These are phyloP conservation scores for Aureobasidium sp. DNA, from an alignment of 2,329 filamentous ascomycete species.

Conservation along the genomic window DNA sequence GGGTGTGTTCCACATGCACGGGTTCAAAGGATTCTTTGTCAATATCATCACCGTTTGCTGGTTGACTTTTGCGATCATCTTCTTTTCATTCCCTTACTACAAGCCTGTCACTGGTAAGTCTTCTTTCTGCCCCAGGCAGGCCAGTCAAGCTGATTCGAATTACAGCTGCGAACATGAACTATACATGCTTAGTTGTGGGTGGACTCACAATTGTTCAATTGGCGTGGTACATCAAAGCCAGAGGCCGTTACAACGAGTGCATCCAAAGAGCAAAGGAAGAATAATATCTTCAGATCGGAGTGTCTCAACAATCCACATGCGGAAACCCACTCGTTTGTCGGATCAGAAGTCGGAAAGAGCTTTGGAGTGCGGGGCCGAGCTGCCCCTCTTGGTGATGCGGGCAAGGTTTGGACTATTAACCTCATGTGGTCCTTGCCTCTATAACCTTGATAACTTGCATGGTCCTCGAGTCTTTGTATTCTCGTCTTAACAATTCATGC, in stretches of 20 bases:
- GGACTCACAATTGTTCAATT: conserved; percentile 32
- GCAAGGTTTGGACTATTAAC: background rate
- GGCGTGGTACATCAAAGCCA: conserved; percentile 38
- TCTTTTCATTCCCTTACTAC: conserved; percentile 39
- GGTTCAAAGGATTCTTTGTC: background rate
- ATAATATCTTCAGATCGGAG: background rate
- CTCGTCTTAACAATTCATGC: no score
- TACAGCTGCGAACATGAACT: conserved; percentile 38
- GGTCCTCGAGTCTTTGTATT: background rate
- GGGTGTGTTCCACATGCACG: conserved; percentile 3
- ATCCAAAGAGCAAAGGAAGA: conserved; percentile 26
- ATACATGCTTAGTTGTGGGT: conserved; percentile 41
- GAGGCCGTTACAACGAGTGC: conserved; percentile 31
- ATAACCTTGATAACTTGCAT: no score
- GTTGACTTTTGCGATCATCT: conserved; percentile 33
- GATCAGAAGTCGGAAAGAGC: background rate
- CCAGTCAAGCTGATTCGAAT: background rate
- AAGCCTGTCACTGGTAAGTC: conserved; percentile 28
- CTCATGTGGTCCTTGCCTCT: background rate
- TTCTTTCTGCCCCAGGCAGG: background rate
- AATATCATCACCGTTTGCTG: conserved; percentile 5
- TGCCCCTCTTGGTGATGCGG: background rate
- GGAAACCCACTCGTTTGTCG: background rate
- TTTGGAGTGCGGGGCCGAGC: background rate
- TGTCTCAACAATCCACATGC: background rate